A percentile compares a stretch with the other conserved stretches of the same genome.
phyloP scores from a whole-genome alignment of 306 rosid genomes.

The Cicer cuneatum region DNA sequence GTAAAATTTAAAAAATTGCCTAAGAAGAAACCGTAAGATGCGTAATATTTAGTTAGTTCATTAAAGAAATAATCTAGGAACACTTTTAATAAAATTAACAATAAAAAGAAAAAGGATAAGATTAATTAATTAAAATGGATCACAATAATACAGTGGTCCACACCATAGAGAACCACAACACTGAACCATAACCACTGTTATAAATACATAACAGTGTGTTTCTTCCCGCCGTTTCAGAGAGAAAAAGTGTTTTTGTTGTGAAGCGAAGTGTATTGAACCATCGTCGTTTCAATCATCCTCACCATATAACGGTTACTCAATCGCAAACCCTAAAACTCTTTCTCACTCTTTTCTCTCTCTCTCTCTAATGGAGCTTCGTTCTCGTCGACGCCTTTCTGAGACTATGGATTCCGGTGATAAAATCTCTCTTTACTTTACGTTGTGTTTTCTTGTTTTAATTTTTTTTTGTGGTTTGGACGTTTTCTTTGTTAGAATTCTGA shows the following conservation, averaged over 20 bases:
- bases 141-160: no score
- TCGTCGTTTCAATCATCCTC: background rate
- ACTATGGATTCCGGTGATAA: slow-evolving; percentile 47
- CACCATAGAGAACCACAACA: background rate
- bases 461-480: background rate
- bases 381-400: slow-evolving; percentile 42
- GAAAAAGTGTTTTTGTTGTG: background rate
- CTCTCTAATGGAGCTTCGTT: slow-evolving; percentile 64
- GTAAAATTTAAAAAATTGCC: no score
- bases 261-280: background rate
- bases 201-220: background rate
- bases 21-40: no score
- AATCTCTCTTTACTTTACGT: background rate
- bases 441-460: background rate
- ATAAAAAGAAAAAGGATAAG: no score
- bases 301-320: background rate
- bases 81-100: no score
- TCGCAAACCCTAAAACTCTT: slow-evolving; percentile 40
- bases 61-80: no score
- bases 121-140: no score
- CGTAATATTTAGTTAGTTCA: no score
- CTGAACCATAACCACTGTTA: background rate
- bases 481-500: background rate
- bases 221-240: slow-evolving; percentile 58
- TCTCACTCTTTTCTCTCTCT: background rate